Evolutionary conservation across 73 alveolate genomes (phyloP).

Genomic region (Paramecium tetraurelia): DNA sequence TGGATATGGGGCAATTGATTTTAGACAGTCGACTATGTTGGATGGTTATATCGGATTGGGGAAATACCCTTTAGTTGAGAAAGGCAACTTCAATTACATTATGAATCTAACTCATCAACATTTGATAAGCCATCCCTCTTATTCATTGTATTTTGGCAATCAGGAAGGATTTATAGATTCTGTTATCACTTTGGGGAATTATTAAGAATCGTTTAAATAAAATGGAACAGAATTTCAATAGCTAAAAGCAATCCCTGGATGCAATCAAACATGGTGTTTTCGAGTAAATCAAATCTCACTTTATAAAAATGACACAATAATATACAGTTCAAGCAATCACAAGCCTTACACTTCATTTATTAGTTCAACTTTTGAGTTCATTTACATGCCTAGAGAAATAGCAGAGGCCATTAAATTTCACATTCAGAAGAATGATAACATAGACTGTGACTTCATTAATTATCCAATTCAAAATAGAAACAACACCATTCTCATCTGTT

Average conservation of each 20-base stretch:
- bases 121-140: not conserved
- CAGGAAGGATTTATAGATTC: not conserved
- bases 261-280: not conserved
- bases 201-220: not conserved
- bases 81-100: not conserved
- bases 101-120: not conserved
- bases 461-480: not conserved
- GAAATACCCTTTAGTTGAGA: not conserved
- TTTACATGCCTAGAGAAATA: not conserved
- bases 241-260: not conserved
- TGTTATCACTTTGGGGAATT: not conserved
- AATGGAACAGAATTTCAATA: not conserved
- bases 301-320: not conserved
- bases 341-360: not conserved
- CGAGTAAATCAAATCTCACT: not conserved
- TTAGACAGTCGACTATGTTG: not conserved
- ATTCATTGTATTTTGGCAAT: not conserved
- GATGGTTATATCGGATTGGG: slow-evolving; percentile 47
- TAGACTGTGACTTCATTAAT: not conserved
- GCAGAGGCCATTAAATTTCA: not conserved
- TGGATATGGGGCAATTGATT: not conserved
- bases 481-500: not conserved
- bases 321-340: not conserved
- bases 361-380: slow-evolving; percentile 7
- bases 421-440: not conserved